Percentiles rank a stretch among this genome's conserved stretches.
These are phyloP conservation scores for Ophiostoma triangulosporum DNA, from an alignment of 2,329 filamentous ascomycete species.

Conservation along the genomic window DNA sequence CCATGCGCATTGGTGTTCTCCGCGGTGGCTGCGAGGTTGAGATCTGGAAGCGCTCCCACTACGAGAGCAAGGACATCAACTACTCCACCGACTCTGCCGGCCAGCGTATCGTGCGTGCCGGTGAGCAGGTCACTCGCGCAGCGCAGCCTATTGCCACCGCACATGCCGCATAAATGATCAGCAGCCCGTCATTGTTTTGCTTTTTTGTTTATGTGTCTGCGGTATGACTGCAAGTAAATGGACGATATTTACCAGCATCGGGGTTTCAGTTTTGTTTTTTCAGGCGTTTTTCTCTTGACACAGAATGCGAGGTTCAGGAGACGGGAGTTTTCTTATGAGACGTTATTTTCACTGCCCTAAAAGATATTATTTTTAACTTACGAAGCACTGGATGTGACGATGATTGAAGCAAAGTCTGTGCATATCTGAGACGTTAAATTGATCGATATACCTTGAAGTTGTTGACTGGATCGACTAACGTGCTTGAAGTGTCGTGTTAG, in stretches of 20 bases:
- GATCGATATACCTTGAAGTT: no score
- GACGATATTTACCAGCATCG: neutral
- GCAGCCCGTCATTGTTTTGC: neutral
- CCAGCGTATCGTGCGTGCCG: constrained; percentile 72
- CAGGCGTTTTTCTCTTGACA: constrained; percentile 1
- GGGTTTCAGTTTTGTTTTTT: constrained; percentile 4
- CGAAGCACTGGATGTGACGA: no score
- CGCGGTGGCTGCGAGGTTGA: constrained; percentile 80
- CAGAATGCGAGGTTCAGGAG: neutral
- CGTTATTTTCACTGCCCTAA: constrained; percentile 1
- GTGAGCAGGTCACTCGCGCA: constrained; percentile 73
- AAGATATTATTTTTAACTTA: constrained; percentile 3
- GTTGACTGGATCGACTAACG: no score
- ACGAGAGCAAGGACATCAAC: constrained; percentile 70
- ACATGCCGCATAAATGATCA: constrained; percentile 53
- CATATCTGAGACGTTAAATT: no score
- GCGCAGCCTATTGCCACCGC: constrained; percentile 67
- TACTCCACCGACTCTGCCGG: constrained; percentile 71
- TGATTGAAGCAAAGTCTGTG: no score
- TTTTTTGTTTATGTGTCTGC: neutral
- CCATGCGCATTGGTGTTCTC: constrained; percentile 78
- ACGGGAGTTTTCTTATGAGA: constrained; percentile 8
- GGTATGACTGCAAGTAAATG: neutral
- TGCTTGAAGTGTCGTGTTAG: no score
- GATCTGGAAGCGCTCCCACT: constrained; percentile 81